Conservation (phyloP, 2,329 filamentous ascomycete genomes). For the Lojkania enalia region DNA sequence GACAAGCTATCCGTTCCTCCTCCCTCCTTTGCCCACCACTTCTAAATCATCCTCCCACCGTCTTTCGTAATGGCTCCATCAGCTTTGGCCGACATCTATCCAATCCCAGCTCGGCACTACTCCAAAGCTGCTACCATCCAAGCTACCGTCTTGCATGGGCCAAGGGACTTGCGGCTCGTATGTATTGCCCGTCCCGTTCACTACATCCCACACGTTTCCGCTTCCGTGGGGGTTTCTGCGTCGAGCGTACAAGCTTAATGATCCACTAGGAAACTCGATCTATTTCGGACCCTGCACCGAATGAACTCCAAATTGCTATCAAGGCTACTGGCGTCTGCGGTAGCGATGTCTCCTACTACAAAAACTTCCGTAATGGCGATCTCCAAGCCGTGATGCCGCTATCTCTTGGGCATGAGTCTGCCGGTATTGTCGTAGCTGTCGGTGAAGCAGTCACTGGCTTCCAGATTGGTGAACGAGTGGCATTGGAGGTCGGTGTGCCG, state of each 20-base stretch:
- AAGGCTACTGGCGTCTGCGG: constrained; percentile 70
- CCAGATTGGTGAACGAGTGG: constrained; percentile 47
- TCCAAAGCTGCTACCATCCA: constrained; percentile 42
- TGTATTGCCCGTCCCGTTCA: constrained; percentile 36
- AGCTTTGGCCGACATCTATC: constrained; percentile 45
- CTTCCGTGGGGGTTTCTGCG: constrained; percentile 37
- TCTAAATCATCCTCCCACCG: constrained; percentile 19
- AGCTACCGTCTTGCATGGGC: constrained; percentile 48
- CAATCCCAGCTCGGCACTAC: constrained; percentile 45
- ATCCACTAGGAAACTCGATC: constrained; percentile 57
- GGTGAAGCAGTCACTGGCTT: constrained; percentile 44
- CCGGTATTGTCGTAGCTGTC: constrained; percentile 45
- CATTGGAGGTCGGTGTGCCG: constrained; percentile 47
- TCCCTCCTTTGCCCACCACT: constrained; percentile 25
- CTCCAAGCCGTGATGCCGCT: constrained; percentile 67
- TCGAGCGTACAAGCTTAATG: constrained; percentile 27
- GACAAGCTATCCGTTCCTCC: constrained; percentile 31
- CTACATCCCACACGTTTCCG: constrained; percentile 38
- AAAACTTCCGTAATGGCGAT: constrained; percentile 72
- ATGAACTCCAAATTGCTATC: constrained; percentile 67
- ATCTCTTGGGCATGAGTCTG: constrained; percentile 55
- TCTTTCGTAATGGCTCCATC: constrained; percentile 47
- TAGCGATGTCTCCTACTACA: constrained; percentile 72
- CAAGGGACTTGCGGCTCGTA: constrained; percentile 49
- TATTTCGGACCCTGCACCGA: constrained; percentile 57